A percentile compares a stretch with the other conserved stretches of the same genome.
Conservation (phyloP, 2,329 filamentous ascomycete genomes). For the Colletotrichum sp. region DNA sequence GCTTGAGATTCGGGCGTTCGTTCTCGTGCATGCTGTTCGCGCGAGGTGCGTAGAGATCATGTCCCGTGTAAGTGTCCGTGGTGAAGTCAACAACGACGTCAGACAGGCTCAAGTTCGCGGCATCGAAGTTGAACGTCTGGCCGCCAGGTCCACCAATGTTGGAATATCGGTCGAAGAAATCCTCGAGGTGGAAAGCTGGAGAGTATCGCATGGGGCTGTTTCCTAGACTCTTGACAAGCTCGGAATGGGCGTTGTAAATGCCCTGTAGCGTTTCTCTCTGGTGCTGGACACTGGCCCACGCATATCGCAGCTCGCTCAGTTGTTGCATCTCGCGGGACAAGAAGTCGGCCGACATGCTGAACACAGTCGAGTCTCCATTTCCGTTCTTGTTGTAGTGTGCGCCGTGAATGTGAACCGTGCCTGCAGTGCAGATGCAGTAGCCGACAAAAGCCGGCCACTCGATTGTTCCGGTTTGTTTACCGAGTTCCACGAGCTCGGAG, state of each 20-base stretch:
- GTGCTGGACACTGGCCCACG: slow-evolving; percentile 80
- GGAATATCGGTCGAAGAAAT: slow-evolving; percentile 84
- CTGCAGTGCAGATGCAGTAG: slow-evolving; percentile 86
- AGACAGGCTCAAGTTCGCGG: slow-evolving; percentile 73
- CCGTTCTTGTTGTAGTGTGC: slow-evolving; percentile 72
- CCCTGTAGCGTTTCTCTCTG: slow-evolving; percentile 80
- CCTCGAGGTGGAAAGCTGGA: slow-evolving; percentile 82
- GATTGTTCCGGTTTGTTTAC: slow-evolving; percentile 73
- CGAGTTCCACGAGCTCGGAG: slow-evolving; percentile 80
- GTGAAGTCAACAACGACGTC: slow-evolving; percentile 69
- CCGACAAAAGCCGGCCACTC: slow-evolving; percentile 89
- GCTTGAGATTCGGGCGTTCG: slow-evolving; percentile 49
- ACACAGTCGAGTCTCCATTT: slow-evolving; percentile 64
- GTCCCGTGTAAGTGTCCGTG: slow-evolving; percentile 58
- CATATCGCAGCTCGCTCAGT: slow-evolving; percentile 73
- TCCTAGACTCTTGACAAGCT: slow-evolving; percentile 76
- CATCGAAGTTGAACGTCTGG: slow-evolving; percentile 69
- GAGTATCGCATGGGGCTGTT: slow-evolving; percentile 75
- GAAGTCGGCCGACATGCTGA: slow-evolving; percentile 69
- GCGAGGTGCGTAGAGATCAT: slow-evolving; percentile 52
- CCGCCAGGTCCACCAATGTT: slow-evolving; percentile 63
- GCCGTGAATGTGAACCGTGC: slow-evolving; percentile 87
- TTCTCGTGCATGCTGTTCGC: slow-evolving; percentile 28
- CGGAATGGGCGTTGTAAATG: slow-evolving; percentile 79
- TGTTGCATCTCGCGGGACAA: slow-evolving; percentile 81